Evolutionary conservation across 257 asterid genomes (phyloP), one percentile per base, ranked within the genome.

Genomic region (Penstemon davidsonii): DNA sequence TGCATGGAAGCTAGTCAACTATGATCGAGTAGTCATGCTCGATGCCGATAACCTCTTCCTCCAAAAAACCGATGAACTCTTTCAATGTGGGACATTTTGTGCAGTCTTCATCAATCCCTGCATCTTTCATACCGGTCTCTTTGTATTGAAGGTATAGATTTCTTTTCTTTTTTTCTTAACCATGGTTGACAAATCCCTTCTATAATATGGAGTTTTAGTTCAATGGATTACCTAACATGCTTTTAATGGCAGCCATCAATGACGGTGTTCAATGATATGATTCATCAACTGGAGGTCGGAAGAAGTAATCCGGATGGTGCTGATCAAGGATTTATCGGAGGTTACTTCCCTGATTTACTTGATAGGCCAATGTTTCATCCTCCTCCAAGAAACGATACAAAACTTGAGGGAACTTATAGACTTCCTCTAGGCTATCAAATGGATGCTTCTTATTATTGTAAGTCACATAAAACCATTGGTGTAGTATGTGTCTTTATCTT

Each of bases 391-490:
- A 89, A 92, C 44, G 88, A 84, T 41, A 89, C 93, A 3, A 74
- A 62, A 78, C 95, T 92, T 42, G 83, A 86, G 8, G 98, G 98
- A 6, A 55, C 62, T 2, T 92, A 82, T 61, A 84, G 98, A 53
- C 96, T 92, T 74, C 88, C 96, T 71, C 88, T 92, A 0, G 98
- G 98, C 62, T 92, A 89, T 65, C 98, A 92, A 73, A 92, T 92
- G 98, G 98, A 92, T 11, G 98, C 98, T 70, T 87, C 97, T 67
- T 92, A 92, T 79, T 92, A 86, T 42, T 92, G 98, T 92, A 85
- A 79, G 97, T 25, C 72, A 50, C 36, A 39, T 6, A 55, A 25
- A 5, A 0, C n/a, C 4, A 15, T 25, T 47, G 6, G 19, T 11
- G 10, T 37, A 2, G 6, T 6, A 9, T 25, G 3, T 25, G 33